Evolutionary conservation across 2,329 filamentous ascomycete genomes (phyloP).

Genomic region (Scorias spongiosa): DNA sequence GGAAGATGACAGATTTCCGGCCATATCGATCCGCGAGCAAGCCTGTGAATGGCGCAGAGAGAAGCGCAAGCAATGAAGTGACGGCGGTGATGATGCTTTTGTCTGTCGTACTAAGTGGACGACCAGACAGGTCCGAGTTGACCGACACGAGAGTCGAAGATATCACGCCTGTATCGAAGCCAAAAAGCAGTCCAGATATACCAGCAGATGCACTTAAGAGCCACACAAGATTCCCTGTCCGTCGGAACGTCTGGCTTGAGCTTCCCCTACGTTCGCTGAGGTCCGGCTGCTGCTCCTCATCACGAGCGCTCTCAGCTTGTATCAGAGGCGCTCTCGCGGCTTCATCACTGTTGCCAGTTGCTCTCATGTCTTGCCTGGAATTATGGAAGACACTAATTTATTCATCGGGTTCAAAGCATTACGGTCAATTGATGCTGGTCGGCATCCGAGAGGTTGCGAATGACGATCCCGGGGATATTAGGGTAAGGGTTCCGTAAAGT

Average conservation of each 20-base stretch:
- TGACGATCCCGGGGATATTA: no score
- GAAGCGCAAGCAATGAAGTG: constrained; percentile 41
- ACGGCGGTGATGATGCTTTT: constrained; percentile 44
- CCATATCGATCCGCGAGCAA: constrained; percentile 35
- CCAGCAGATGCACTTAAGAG: constrained; percentile 41
- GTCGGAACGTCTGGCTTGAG: background rate
- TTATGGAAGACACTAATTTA: no score
- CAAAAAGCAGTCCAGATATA: constrained; percentile 44
- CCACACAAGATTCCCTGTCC: background rate
- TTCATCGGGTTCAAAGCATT: no score
- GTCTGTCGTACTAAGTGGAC: constrained; percentile 34
- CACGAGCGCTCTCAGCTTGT: background rate
- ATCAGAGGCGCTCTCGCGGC: background rate
- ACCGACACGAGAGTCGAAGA: constrained; percentile 45
- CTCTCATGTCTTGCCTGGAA: background rate
- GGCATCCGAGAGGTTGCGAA: no score
- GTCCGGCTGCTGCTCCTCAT: no score
- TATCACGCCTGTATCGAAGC: constrained; percentile 49
- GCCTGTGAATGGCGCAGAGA: constrained; percentile 40
- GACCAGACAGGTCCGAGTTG: constrained; percentile 36
- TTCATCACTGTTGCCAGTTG: background rate
- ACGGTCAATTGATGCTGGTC: no score
- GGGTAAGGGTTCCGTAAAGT: no score
- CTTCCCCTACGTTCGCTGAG: no score
- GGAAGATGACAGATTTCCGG: constrained; percentile 31